Evolutionary conservation across 352 stramenopile genomes (phyloP).

Genomic region (Blastocystis sp.): DNA sequence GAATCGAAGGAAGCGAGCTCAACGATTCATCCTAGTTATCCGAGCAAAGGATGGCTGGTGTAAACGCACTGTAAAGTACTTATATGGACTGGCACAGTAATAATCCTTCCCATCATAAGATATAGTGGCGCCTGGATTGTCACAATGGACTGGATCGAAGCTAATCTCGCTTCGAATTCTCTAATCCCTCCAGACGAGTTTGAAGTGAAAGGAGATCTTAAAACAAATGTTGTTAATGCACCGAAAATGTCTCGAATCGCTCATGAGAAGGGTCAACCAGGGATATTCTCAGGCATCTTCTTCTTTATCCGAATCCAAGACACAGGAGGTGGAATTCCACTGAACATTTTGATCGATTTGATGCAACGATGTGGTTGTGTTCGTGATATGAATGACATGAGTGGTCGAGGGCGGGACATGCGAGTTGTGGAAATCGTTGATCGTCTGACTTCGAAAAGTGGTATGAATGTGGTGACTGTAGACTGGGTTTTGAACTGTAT

Average conservation of each 20-base stretch:
- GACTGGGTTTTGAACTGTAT: slow-evolving; percentile 57
- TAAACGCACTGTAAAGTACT: slow-evolving; percentile 56
- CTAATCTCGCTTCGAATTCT: background rate
- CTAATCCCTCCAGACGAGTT: slow-evolving; percentile 35
- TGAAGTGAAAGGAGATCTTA: slow-evolving; percentile 24
- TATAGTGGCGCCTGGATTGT: slow-evolving; percentile 59
- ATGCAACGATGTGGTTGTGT: slow-evolving; percentile 56
- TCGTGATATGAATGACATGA: slow-evolving; percentile 22
- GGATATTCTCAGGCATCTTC: slow-evolving; percentile 36
- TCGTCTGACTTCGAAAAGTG: slow-evolving; percentile 33
- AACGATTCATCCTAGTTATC: slow-evolving; percentile 49
- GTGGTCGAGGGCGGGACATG: background rate
- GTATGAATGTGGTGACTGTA: slow-evolving; percentile 36
- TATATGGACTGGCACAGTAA: slow-evolving; percentile 52
- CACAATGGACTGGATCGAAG: slow-evolving; percentile 48
- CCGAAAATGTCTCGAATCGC: background rate
- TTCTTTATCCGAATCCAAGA: slow-evolving; percentile 50
- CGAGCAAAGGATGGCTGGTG: slow-evolving; percentile 32
- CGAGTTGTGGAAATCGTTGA: slow-evolving; percentile 40
- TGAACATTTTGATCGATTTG: slow-evolving; percentile 56
- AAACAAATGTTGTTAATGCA: slow-evolving; percentile 29
- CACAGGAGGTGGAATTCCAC: slow-evolving; percentile 32
- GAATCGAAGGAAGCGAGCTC: background rate
- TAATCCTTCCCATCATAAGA: background rate
- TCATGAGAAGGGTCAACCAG: slow-evolving; percentile 39